Evolutionary conservation across 176 grass and related monocot species (phyloP).

Genomic region (Thalia dealbata): DNA sequence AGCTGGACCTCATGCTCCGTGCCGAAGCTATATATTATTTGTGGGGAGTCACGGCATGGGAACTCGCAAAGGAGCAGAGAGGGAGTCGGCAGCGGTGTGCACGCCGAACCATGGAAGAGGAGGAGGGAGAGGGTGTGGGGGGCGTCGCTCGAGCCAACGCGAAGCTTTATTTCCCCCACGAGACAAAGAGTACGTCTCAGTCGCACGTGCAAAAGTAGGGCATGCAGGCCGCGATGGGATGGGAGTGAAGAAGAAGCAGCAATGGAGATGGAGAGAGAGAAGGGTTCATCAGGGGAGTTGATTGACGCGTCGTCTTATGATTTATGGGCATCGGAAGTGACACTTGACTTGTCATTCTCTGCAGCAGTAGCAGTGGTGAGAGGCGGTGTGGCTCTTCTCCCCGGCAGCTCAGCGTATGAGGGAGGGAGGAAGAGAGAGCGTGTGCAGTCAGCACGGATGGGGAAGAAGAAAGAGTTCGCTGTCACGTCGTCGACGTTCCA

Average conservation of each 20-base stretch:
- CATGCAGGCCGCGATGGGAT: not conserved
- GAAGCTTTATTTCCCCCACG: not conserved
- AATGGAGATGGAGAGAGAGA: not conserved
- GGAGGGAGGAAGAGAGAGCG: too few species aligned
- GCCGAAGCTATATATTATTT: not conserved
- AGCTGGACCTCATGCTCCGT: not conserved
- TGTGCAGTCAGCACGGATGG: too few species aligned
- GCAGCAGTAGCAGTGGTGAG: not conserved
- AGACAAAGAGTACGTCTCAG: too few species aligned
- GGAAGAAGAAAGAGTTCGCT: too few species aligned
- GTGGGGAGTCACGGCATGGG: not conserved
- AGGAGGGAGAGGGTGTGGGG: too few species aligned
- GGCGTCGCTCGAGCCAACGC: too few species aligned
- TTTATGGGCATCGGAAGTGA: slow-evolving; percentile 8
- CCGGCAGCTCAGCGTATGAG: too few species aligned
- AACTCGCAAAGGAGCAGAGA: not conserved
- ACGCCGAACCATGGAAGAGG: not conserved
- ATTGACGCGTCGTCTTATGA: slow-evolving; percentile 17
- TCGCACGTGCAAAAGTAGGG: not conserved
- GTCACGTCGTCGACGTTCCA: too few species aligned
- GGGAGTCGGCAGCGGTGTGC: not conserved
- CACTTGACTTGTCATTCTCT: slow-evolving; percentile 3
- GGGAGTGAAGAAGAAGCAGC: not conserved
- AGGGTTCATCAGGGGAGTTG: not conserved
- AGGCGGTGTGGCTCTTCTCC: not conserved